These are phyloP conservation scores for Cyberlindnera xylosilytica DNA, from an alignment of 805 yeast genomes.

Conservation along the genomic window DNA sequence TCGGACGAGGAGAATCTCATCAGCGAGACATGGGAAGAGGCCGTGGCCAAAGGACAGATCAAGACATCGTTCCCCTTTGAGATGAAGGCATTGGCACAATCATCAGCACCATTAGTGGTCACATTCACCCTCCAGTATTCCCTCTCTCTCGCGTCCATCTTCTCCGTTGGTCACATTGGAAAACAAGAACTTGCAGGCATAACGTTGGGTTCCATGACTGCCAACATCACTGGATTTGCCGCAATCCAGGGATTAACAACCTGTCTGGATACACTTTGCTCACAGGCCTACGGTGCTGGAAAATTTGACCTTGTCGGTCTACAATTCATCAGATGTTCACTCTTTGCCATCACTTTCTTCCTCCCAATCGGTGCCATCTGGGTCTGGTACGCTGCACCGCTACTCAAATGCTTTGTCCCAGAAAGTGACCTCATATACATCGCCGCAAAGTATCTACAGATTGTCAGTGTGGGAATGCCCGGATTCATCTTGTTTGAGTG, in stretches of 20 bases:
- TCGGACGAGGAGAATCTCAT: conserved; percentile 13
- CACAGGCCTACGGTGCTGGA: conserved; percentile 87
- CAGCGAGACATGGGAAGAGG: conserved; percentile 26
- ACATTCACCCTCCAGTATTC: conserved; percentile 28
- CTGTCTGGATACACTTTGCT: conserved; percentile 76
- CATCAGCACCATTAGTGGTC: conserved; percentile 25
- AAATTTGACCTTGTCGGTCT: conserved; percentile 66
- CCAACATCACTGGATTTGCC: conserved; percentile 70
- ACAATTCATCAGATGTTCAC: conserved; percentile 67
- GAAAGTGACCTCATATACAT: conserved; percentile 21
- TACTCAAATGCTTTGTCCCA: conserved; percentile 22
- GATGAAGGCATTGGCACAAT: conserved; percentile 16
- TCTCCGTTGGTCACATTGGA: conserved; percentile 73
- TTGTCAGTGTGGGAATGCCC: conserved; percentile 67
- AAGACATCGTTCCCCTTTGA: conserved; percentile 22
- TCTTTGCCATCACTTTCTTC: conserved; percentile 27
- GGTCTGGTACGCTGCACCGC: conserved; percentile 17
- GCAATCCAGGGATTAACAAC: conserved; percentile 82
- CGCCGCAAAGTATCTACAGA: conserved; percentile 54
- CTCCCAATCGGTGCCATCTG: conserved; percentile 25
- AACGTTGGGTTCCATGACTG: conserved; percentile 80
- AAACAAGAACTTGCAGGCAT: conserved; percentile 79
- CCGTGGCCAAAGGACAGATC: conserved; percentile 22
- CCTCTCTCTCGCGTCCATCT: conserved; percentile 27
- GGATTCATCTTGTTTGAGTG: conserved; percentile 77